A percentile compares a stretch with the other conserved stretches of the same genome.
Conservation (phyloP, 2,329 filamentous ascomycete genomes). For the Leptographium radiaticola region DNA sequence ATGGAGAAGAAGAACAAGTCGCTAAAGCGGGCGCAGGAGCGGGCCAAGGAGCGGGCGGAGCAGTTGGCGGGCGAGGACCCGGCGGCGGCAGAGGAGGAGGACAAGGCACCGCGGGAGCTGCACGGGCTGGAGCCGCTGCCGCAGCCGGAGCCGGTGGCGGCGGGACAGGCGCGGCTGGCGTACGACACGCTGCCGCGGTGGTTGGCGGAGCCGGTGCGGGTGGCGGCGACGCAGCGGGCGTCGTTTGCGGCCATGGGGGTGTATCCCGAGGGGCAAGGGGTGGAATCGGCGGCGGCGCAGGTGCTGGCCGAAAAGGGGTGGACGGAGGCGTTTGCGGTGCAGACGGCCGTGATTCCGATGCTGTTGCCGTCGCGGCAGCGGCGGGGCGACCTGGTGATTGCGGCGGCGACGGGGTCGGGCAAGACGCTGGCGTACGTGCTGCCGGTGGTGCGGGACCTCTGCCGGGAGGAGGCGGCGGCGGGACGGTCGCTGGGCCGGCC, state of each 20-base stretch:
- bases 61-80: not conserved
- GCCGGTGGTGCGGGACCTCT: conserved; percentile 68
- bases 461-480: conserved; percentile 22
- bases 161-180: conserved; percentile 44
- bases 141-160: conserved; percentile 53
- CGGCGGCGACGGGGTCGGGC: conserved; percentile 86
- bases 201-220: conserved; percentile 63
- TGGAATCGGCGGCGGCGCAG: conserved; percentile 37
- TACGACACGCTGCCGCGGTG: conserved; percentile 71
- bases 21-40: conserved; percentile 21
- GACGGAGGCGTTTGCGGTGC: conserved; percentile 61
- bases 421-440: conserved; percentile 89
- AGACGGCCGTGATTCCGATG: conserved; percentile 67
- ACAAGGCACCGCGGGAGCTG: conserved; percentile 22
- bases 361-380: conserved; percentile 51
- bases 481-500: conserved; percentile 29
- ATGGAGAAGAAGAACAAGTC: conserved; percentile 44
- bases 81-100: not conserved
- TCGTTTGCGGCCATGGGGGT: conserved; percentile 35
- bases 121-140: conserved; percentile 72
- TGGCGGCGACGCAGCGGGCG: conserved; percentile 44
- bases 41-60: not conserved
- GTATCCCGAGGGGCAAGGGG: not conserved
- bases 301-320: conserved; percentile 54
- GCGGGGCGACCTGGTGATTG: conserved; percentile 72